These are phyloP conservation scores for Kurtzmaniella cleridarum DNA, from an alignment of 805 yeast species.

Conservation along the genomic window DNA sequence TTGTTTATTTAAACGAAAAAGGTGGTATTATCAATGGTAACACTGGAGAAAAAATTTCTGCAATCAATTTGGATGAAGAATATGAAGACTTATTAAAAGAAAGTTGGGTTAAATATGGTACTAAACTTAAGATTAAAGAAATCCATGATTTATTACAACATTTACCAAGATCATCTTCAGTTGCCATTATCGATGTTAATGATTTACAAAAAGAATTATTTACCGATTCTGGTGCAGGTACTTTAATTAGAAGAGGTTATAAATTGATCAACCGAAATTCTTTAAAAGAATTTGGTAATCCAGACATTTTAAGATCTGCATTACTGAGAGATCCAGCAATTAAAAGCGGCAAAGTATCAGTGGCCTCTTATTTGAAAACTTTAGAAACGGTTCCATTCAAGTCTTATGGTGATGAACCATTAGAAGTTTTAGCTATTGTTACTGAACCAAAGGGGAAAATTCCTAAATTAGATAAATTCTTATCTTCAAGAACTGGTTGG, in stretches of 20 bases:
- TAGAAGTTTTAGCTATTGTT: constrained; percentile 90
- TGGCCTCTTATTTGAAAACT: constrained; percentile 73
- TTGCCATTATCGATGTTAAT: constrained; percentile 91
- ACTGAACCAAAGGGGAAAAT: constrained; percentile 43
- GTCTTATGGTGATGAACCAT: constrained; percentile 91
- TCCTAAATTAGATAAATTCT: constrained; percentile 76
- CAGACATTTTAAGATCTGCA: constrained; percentile 74
- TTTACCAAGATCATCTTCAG: constrained; percentile 95
- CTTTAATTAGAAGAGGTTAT: constrained; percentile 95
- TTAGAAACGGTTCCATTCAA: constrained; percentile 61
- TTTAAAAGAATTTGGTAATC: constrained; percentile 60
- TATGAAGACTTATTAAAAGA: constrained; percentile 86
- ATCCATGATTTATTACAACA: constrained; percentile 90
- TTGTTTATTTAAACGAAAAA: constrained; percentile 93
- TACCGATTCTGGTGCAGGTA: constrained; percentile 99
- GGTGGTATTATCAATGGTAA: constrained; percentile 95
- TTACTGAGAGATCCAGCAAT: constrained; percentile 74
- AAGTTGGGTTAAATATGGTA: constrained; percentile 98
- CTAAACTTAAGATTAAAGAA: constrained; percentile 93
- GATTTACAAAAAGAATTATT: constrained; percentile 95
- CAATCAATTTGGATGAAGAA: constrained; percentile 93
- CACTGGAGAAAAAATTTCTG: constrained; percentile 84
- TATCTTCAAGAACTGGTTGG: constrained; percentile 91
- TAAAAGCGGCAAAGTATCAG: constrained; percentile 62
- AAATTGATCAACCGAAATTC: constrained; percentile 70